Base-by-base conservation (phyloP, 768 basidiomycete species). In the Leccinum broughii region DNA sequence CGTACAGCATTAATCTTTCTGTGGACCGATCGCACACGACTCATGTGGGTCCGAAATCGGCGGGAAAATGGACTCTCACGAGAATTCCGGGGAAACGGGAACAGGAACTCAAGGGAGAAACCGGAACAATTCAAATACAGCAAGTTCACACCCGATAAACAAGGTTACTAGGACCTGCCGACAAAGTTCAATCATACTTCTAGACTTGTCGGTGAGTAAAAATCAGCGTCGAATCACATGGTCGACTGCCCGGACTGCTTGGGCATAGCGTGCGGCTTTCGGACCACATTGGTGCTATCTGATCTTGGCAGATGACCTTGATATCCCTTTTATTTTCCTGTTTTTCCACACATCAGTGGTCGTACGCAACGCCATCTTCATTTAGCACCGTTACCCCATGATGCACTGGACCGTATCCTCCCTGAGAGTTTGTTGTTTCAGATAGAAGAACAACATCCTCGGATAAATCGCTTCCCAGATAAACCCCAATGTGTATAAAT, bases 401-500 rank as follows among this genome's bases (percentile, higher is more conserved):
- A 24, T 50, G 48, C 8, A 9, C 22, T 22, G 15, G 15, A 17
- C 39, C 39, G 8, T 17, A 41, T 41, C 17, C 17, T 46, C 11
- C 64, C 52, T 64, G 64, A 54, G 59, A 65, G 64, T 34, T 9
- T 20, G 7, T 22, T n/a, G 9, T 52, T 34, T 3, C 26, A 7
- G n/a, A 37, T n/a, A 20, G 14, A 26, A 7, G 17, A 13, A 9
- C 30, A 15, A n/a, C 9, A 41, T 41, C 6, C 35, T 6, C 15
- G 13, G 22, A 51, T 3, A 14, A 20, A n/a, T 49, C 14, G 8
- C 15, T 28, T 50, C 10, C 4, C 2, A n/a, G 51, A 22, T 54
- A 53, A 58, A 61, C 51, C 15, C 54, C 10, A 17, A 28, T 39
- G 60, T 20, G 6, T 60, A 68, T 65, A 67, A 57, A 62, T 61